These are phyloP conservation scores for Pleurotus tuber-regium DNA, from an alignment of 768 basidiomycete species.

Conservation along the genomic window DNA sequence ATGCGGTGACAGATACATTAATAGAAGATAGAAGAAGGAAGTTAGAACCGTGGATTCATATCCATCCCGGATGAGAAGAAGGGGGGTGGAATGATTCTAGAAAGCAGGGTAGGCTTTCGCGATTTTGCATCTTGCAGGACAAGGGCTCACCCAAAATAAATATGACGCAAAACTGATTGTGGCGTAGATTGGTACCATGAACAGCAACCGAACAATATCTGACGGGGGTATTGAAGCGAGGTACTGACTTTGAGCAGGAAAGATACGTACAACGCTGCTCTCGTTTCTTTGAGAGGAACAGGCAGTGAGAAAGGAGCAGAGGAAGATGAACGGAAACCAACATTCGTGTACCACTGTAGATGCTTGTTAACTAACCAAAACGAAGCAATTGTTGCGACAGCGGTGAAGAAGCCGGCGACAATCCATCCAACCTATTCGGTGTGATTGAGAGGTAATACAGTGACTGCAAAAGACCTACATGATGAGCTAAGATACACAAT, in stretches of 20 bases:
- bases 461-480: slow-evolving; percentile 37
- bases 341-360: slow-evolving; percentile 69
- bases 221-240: too few species aligned
- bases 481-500: slow-evolving; percentile 40
- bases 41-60: slow-evolving; percentile 78
- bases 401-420: slow-evolving; percentile 55
- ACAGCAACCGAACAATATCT: slow-evolving; percentile 74
- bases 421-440: slow-evolving; percentile 66
- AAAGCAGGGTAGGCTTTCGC: slow-evolving; percentile 8
- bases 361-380: slow-evolving; percentile 77
- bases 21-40: slow-evolving; percentile 75
- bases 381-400: slow-evolving; percentile 54
- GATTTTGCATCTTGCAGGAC: too few species aligned
- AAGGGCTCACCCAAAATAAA: slow-evolving; percentile 59
- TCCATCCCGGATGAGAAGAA: slow-evolving; percentile 67
- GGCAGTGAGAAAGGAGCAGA: neutral
- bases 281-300: slow-evolving; percentile 44
- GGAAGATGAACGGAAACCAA: slow-evolving; percentile 26
- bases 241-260: too few species aligned
- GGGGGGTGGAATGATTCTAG: slow-evolving; percentile 65
- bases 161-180: slow-evolving; percentile 66
- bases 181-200: slow-evolving; percentile 80
- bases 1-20: slow-evolving; percentile 66
- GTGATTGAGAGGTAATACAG: neutral
- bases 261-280: slow-evolving; percentile 66